Evolutionary conservation across 495 filamentous ascomycete species (phyloP).

Genomic region (Apiosordaria backusii): DNA sequence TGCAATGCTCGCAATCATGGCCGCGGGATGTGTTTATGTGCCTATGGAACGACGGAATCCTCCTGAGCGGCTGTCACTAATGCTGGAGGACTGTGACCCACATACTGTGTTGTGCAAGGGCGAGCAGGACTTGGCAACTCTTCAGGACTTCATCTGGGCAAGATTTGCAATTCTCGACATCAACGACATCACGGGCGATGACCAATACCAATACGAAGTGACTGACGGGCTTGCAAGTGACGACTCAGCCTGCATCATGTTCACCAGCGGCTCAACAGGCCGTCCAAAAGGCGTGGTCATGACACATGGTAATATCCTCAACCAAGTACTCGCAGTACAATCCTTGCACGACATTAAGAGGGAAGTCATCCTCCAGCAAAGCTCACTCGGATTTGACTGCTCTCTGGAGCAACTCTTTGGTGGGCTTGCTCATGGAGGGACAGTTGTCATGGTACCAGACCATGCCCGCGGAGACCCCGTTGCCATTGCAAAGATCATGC

Average conservation of each 20-base stretch:
- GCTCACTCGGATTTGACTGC: conserved; percentile 20
- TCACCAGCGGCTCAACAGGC: conserved; percentile 42
- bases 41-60: neutral
- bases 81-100: neutral
- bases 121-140: neutral
- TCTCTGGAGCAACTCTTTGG: conserved; percentile 21
- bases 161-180: neutral
- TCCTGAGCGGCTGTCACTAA: neutral
- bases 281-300: conserved; percentile 39
- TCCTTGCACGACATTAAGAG: neutral
- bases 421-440: conserved; percentile 15
- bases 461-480: conserved; percentile 13
- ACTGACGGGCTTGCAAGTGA: neutral
- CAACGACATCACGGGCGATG: neutral
- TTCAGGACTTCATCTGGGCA: neutral
- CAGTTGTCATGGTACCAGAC: conserved; percentile 13
- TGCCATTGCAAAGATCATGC: conserved; percentile 14
- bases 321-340: neutral
- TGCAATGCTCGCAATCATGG: neutral
- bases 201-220: neutral
- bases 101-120: neutral
- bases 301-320: conserved; percentile 11
- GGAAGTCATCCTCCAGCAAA: conserved; percentile 24
- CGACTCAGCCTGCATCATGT: conserved; percentile 30
- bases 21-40: neutral